Base-by-base conservation (phyloP, 768 basidiomycete species). In the Cyclocybe cylindracea region DNA sequence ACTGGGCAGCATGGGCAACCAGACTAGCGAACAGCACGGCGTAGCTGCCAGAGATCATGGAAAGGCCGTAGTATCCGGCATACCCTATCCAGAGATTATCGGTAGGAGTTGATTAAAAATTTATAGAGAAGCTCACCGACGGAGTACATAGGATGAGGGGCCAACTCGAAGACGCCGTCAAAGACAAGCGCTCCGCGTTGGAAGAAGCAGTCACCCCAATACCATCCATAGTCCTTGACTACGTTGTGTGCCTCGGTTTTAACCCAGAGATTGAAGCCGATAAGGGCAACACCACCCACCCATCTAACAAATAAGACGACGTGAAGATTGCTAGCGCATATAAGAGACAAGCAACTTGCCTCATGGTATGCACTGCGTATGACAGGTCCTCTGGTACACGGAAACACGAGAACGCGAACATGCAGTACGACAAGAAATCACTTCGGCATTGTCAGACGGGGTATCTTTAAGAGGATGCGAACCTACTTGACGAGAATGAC, bases 221-320 rank as follows among this genome's bases (percentile, higher is more conserved):
- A 98, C 94, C 94, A 98, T 11, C 94, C 95, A 59, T 96, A 98
- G 63, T 98, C 96, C 61, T 97, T 98, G 54, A 98, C 94, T 44
- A 98, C 93, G 48, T 93, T 82, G 67, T 99, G 97, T 0, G 97
- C 97, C 64, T 98, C 96, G 2, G 89, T 91, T 67, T 99, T 99
- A 56, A 99, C 94, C 94, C 95, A 98, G 34, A 98, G 79, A 68
- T 99, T 98, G 78, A 98, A 98, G 16, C 79, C 81, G 65, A 98
- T 94, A 19, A 99, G 74, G 0, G 83, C 79, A 53, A 91, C 66
- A 4, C 97, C 97, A 16, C 88, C 87, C 40, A 89, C 70, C 96
- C 96, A 99, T 59, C 92, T 92, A 42, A 37, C 40, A 33, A 51
- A 61, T 55, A 36, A 49, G 35, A 49, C 5, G 29, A 46, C 56